Percentiles rank a stretch among this genome's conserved stretches.
Conservation (phyloP, 352 stramenopile genomes). For the Pythium periplocum region DNA sequence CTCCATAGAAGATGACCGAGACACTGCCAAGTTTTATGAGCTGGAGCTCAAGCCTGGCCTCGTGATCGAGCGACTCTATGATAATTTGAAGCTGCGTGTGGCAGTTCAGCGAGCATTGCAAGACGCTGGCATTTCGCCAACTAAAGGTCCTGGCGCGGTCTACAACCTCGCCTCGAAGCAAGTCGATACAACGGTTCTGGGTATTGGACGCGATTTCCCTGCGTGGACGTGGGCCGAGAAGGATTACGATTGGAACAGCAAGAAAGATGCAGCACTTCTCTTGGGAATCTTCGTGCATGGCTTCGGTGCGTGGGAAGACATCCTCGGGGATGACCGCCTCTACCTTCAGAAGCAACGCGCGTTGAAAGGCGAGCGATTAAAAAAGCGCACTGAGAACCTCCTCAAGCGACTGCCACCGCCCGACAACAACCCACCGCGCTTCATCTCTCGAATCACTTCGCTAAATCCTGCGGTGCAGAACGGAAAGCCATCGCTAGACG, state of each 20-base stretch:
- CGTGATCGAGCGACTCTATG: conserved; percentile 78
- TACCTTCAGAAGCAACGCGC: conserved; percentile 76
- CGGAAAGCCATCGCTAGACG: conserved; percentile 52
- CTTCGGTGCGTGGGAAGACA: conserved; percentile 84
- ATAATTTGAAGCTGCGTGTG: conserved; percentile 82
- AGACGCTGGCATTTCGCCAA: conserved; percentile 29
- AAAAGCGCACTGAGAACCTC: conserved; percentile 81
- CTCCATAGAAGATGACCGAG: conserved; percentile 55
- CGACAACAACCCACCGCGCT: conserved; percentile 15
- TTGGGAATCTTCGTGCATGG: conserved; percentile 82
- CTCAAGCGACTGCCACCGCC: conserved; percentile 68
- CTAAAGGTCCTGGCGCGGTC: conserved; percentile 33
- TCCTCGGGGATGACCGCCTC: conserved; percentile 76
- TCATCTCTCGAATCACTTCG: conserved; percentile 18
- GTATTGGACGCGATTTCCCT: conserved; percentile 56
- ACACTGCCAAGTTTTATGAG: conserved; percentile 71
- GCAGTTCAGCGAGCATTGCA: conserved; percentile 72
- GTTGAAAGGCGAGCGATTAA: conserved; percentile 76
- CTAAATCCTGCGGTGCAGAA: conserved; percentile 30
- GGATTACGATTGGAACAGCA: conserved; percentile 72
- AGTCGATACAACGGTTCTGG: conserved; percentile 56
- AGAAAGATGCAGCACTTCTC: conserved; percentile 75
- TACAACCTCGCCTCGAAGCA: conserved; percentile 74
- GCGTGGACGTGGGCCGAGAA: conserved; percentile 77
- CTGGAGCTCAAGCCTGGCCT: conserved; percentile 71